Conservation (phyloP, 441 rosid species). For the Adansonia rubrostipa region DNA sequence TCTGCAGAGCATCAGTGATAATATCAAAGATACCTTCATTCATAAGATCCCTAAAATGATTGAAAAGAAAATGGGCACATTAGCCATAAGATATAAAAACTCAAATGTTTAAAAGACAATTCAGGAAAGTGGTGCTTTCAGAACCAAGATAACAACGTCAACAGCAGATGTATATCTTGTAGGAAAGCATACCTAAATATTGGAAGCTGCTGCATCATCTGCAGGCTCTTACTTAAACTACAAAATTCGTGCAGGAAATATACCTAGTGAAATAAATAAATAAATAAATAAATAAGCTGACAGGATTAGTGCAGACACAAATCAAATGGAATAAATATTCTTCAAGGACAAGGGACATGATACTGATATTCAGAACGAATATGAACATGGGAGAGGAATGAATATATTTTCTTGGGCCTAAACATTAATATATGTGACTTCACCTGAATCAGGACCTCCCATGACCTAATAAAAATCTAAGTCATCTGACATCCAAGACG, state of each 20-base stretch:
- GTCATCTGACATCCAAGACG: neutral
- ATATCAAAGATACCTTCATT: slow-evolving; percentile 88
- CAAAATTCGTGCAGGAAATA: slow-evolving; percentile 95
- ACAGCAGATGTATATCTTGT: slow-evolving; percentile 29
- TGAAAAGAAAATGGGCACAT: slow-evolving; percentile 6
- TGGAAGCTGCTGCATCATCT: slow-evolving; percentile 91
- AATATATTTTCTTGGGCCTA: slow-evolving; percentile 12
- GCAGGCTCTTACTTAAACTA: slow-evolving; percentile 93
- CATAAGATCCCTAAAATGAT: slow-evolving; percentile 78
- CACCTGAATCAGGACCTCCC: slow-evolving; percentile 6
- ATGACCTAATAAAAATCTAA: neutral
- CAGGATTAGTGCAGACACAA: slow-evolving; percentile 31
- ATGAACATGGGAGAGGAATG: neutral
- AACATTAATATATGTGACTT: neutral
- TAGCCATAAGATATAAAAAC: slow-evolving; percentile 1
- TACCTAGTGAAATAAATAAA: slow-evolving; percentile 53
- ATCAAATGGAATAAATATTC: neutral
- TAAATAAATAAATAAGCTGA: slow-evolving; percentile 13
- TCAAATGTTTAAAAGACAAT: neutral
- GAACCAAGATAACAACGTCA: neutral
- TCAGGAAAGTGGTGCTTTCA: neutral
- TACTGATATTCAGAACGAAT: neutral
- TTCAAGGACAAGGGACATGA: neutral
- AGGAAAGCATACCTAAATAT: slow-evolving; percentile 73
- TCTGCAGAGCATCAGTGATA: slow-evolving; percentile 84